Evolutionary conservation across 1,284 basidiomycete genomes (phyloP).

Genomic region (Amylostereum chailletii): DNA sequence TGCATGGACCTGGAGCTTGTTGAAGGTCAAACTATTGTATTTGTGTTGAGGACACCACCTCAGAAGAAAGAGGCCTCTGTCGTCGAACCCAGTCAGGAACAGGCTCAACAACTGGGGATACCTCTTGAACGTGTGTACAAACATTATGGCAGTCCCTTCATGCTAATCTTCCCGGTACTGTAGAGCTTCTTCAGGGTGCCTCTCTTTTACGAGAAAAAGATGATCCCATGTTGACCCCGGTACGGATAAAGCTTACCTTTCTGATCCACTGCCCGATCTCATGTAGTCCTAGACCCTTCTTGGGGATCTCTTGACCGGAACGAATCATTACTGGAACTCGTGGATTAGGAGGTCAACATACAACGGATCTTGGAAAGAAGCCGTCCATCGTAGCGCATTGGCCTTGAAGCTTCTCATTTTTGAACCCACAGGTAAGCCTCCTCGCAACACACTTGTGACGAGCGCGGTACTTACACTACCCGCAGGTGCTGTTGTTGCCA

Average conservation of each 20-base stretch:
- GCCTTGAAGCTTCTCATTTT: constrained; percentile 80
- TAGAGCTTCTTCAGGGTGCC: constrained; percentile 39
- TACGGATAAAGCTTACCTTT: constrained; percentile 15
- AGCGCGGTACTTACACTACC: constrained; percentile 1
- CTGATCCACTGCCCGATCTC: not conserved
- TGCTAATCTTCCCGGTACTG: not conserved
- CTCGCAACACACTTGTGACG: not conserved
- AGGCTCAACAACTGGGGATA: constrained; percentile 37
- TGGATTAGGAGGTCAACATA: constrained; percentile 84
- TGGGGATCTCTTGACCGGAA: constrained; percentile 48
- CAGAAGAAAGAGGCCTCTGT: constrained; percentile 10
- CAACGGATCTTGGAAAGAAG: constrained; percentile 88
- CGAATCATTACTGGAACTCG: constrained; percentile 76
- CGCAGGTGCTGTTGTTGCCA: constrained; percentile 79
- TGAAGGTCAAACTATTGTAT: constrained; percentile 83
- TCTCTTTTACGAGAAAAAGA: constrained; percentile 41
- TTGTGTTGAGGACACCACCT: constrained; percentile 67
- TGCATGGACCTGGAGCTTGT: constrained; percentile 47
- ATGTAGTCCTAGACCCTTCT: not conserved
- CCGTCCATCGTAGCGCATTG: constrained; percentile 81
- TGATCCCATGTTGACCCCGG: constrained; percentile 59
- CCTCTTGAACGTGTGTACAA: constrained; percentile 32
- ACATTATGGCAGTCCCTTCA: not conserved
- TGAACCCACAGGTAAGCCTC: constrained; percentile 60
- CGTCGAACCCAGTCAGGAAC: constrained; percentile 24